Evolutionary conservation across 257 asterid genomes (phyloP).

Genomic region (Knoxia roxburghii): DNA sequence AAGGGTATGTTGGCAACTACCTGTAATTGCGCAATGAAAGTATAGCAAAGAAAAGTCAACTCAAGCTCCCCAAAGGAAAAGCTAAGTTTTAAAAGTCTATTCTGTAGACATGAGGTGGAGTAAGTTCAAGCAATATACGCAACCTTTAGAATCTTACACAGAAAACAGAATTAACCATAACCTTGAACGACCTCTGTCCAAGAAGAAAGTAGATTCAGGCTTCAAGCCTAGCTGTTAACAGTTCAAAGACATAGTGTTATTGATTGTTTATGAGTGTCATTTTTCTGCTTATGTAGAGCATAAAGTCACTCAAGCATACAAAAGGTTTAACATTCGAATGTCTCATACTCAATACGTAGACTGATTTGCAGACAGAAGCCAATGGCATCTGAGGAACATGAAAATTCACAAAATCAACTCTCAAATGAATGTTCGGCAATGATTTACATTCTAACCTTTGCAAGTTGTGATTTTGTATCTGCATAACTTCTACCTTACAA

Average conservation of each 20-base stretch:
- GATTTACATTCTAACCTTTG: conserved; percentile 43
- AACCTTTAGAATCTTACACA: not conserved
- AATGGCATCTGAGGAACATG: not conserved
- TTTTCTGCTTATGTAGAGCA: not conserved
- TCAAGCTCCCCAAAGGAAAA: no score
- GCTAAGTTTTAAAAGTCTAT: not conserved
- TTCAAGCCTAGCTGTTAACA: no score
- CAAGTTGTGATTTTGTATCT: conserved; percentile 30
- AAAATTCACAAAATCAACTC: not conserved
- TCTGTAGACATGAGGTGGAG: not conserved
- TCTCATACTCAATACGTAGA: not conserved
- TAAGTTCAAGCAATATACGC: no score
- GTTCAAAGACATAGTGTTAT: not conserved
- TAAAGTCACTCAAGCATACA: not conserved
- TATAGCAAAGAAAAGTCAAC: not conserved
- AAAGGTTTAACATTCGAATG: not conserved
- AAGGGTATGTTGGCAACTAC: conserved; percentile 94
- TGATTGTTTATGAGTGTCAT: not conserved
- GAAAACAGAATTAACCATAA: not conserved
- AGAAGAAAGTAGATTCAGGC: not conserved
- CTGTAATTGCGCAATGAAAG: conserved; percentile 34
- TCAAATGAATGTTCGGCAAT: not conserved
- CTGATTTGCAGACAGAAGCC: not conserved
- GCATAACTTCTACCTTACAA: conserved; percentile 28
- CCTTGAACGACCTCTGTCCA: not conserved